These are phyloP conservation scores for Sutorius eximius DNA, from an alignment of 1,284 basidiomycete genomes.

Conservation along the genomic window DNA sequence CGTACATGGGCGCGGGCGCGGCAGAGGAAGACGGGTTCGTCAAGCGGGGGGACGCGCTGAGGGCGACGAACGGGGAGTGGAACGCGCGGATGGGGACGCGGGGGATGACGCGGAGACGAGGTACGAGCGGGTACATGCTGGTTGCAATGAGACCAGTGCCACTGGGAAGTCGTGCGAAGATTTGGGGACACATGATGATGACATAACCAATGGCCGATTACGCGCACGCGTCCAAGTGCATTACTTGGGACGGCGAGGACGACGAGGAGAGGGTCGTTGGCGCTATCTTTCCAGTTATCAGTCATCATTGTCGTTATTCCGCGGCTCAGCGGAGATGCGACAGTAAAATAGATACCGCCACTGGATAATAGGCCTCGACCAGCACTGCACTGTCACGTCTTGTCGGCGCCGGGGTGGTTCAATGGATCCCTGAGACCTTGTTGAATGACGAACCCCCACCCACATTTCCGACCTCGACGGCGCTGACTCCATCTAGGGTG, in stretches of 20 bases:
- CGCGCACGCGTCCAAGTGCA: neutral
- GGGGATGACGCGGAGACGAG: constrained; percentile 6
- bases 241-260: neutral
- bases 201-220: constrained; percentile 17
- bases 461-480: constrained; percentile 29
- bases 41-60: constrained; percentile 41
- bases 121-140: constrained; percentile 16
- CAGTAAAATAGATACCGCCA: neutral
- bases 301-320: neutral
- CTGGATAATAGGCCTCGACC: neutral
- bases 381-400: neutral
- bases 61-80: constrained; percentile 59
- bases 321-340: constrained; percentile 19
- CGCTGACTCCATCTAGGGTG: constrained; percentile 13
- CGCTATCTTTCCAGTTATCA: neutral
- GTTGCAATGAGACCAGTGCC: constrained; percentile 13
- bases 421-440: constrained; percentile 7
- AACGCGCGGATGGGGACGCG: constrained; percentile 41
- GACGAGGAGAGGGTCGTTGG: neutral
- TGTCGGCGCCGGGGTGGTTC: constrained; percentile 10
- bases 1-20: constrained; percentile 41
- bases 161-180: constrained; percentile 26
- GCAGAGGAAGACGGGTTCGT: constrained; percentile 25
- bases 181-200: constrained; percentile 23
- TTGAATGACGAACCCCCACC: constrained; percentile 2